Evolutionary conservation across 2,329 filamentous ascomycete genomes (phyloP), one percentile per base, ranked within the genome.

Genomic region (Ceratocystis harringtonii): DNA sequence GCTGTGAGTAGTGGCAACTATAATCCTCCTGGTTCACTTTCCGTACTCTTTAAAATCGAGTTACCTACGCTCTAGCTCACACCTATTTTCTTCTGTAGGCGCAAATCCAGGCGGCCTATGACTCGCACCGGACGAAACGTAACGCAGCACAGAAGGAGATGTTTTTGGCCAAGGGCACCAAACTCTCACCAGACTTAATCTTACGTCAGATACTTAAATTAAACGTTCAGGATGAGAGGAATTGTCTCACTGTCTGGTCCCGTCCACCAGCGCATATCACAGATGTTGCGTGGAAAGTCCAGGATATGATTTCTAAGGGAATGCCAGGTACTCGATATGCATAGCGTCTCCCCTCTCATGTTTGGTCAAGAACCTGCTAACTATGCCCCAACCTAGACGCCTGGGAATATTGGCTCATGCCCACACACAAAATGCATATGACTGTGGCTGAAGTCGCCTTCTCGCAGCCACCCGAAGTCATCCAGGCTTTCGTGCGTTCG

Each of bases 161-260:
- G 70, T 86, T 96, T 67, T 72, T 84, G 2, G 55, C 62, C 0
- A 50, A 86, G 1, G 85, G 90, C 65, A 80, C 96, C 0, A 77
- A 85, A 62, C 85, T 86, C 65, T 76, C 96, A 41, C 81, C 87
- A 69, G 80, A 86, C 55, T 81, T 81, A 0, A 65, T 58, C 15
- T 43, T 67, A 17, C 62, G 58, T 25, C 22, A 22, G 17, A 22
- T 67, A 8, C 28, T 67, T n/a, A 25, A 57, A 17, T 75, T 80
- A 0, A 76, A 86, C 44, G 81, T 89, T 68, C 86, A 85, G 0
- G 92, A 97, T 72, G 82, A 84, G 52, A 80, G 92, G 50, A 81
- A 96, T 71, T 95, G 92, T 72, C 79, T 96, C 10, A 89, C 91
- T 0, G 86, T 96, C 72, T 96, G 91, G 90, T 90, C 89, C 2